phyloP scores from a whole-genome alignment of 306 rosid genomes.

The Mimosa pudica region DNA sequence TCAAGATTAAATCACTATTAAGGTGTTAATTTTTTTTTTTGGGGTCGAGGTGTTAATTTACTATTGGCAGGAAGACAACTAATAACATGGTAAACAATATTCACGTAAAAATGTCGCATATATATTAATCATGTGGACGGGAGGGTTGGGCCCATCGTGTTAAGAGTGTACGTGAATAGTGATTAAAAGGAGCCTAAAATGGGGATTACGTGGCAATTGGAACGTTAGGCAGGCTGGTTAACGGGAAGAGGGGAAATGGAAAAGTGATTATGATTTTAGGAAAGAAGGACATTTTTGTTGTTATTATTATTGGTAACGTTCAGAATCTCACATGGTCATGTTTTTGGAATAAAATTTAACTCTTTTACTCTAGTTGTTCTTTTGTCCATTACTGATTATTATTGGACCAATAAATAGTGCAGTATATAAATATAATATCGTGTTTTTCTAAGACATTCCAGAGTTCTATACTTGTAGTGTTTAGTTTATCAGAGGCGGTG shows the following conservation, averaged over 20 bases:
- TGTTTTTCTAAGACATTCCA: neutral
- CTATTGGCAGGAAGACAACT: too few species aligned
- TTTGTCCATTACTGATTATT: neutral
- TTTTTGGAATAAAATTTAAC: neutral
- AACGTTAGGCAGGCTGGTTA: conserved; percentile 1
- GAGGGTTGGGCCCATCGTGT: conserved; percentile 9
- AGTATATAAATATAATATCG: neutral
- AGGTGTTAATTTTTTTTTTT: too few species aligned
- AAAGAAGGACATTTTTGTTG: conserved; percentile 13
- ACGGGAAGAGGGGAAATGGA: neutral
- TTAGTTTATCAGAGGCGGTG: neutral
- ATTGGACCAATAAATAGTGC: neutral
- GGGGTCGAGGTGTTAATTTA: too few species aligned
- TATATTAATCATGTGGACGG: too few species aligned
- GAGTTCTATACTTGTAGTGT: neutral
- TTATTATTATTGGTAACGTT: neutral
- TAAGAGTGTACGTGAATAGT: neutral
- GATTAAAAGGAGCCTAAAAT: neutral
- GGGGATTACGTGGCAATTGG: neutral
- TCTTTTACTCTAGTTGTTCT: neutral
- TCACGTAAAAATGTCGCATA: too few species aligned
- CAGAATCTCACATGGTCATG: conserved; percentile 9
- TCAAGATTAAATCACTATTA: too few species aligned
- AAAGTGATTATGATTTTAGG: neutral
- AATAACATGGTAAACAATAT: too few species aligned